phyloP scores from a whole-genome alignment of 768 basidiomycete species.

The Boletus tomentosulus region DNA sequence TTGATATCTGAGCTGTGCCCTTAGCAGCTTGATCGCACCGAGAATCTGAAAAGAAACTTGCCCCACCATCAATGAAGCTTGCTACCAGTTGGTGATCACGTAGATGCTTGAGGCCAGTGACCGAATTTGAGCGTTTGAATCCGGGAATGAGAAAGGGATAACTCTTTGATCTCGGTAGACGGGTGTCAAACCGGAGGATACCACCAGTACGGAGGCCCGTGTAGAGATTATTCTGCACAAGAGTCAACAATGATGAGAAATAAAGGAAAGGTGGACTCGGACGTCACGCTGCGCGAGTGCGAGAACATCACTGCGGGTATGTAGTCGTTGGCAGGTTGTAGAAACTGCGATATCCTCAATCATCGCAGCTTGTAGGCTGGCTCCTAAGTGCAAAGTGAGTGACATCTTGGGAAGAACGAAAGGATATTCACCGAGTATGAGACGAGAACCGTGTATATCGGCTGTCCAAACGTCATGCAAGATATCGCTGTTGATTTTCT shows the following conservation, averaged over 20 bases:
- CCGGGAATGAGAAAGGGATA: slow-evolving; percentile 39
- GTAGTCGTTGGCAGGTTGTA: slow-evolving; percentile 35
- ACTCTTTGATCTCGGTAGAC: slow-evolving; percentile 34
- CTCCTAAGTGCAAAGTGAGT: slow-evolving; percentile 38
- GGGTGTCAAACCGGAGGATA: slow-evolving; percentile 56
- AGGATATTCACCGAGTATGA: slow-evolving; percentile 47
- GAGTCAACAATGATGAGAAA: background rate
- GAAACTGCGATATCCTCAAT: slow-evolving; percentile 47
- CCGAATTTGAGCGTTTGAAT: slow-evolving; percentile 38
- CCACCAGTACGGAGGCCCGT: slow-evolving; percentile 59
- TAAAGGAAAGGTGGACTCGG: slow-evolving; percentile 3
- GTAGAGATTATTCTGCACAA: slow-evolving; percentile 45
- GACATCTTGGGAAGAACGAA: background rate
- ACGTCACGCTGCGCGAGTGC: slow-evolving; percentile 53
- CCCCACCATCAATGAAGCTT: slow-evolving; percentile 58
- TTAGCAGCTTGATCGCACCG: background rate
- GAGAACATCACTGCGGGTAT: slow-evolving; percentile 62
- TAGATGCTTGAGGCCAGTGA: slow-evolving; percentile 50
- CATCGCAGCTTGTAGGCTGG: slow-evolving; percentile 47
- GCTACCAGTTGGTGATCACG: slow-evolving; percentile 51
- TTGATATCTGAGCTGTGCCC: slow-evolving; percentile 44
- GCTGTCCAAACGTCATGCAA: slow-evolving; percentile 57
- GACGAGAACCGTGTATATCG: slow-evolving; percentile 43
- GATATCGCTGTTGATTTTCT: slow-evolving; percentile 34
- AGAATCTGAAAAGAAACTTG: slow-evolving; percentile 28